Base-by-base conservation (phyloP, 2,329 filamentous ascomycete genomes). In the Chaetomium strumarium region DNA sequence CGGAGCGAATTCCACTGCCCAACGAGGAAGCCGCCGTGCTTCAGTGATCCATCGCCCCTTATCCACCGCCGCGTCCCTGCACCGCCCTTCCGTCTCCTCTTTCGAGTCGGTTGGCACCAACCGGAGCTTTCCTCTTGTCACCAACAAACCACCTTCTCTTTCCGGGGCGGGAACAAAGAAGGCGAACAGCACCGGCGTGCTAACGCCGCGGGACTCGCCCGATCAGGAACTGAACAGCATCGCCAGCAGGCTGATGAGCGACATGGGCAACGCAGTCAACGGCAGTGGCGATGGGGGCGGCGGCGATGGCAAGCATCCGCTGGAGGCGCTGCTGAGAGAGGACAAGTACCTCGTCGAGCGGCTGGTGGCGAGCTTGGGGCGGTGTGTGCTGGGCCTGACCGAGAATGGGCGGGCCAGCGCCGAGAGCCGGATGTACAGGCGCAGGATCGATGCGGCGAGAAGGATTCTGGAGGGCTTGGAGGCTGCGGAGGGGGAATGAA, bases 381-480 rank as follows among this genome's bases (percentile, higher is more conserved):
- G 76, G 58, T 85, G 81, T 53, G 79, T 85, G 1, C 65, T 84
- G 9, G 79, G 75, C 30, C 61, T 85, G 56, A 73, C 78, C 53
- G 75, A 86, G 68, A 68, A 74, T 47, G 72, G 79, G 58, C 70
- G 71, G 58, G 70, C 77, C 53, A 75, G 76, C 60, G 70, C 80
- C 55, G 80, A 88, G 60, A 78, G 77, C 46, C 75, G 83, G 50
- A 75, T 85, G 54, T 83, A 87, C 67, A 76, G 89, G 55, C 75
- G 86, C 57, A 77, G 86, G 59, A 76, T 96, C 46, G 88, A 95
- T 59, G 80, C 83, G 48, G 90, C 90, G 5, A 81, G 84, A 55
- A 77, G 80, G 48, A 78, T 88, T 3, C 73, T 95, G 30, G 88
- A 92, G 59, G 88, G 88, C 5, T 71, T 83, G 54, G 77, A 84